Conservation (phyloP, 441 rosid species). For the Aquilaria agallochum region DNA sequence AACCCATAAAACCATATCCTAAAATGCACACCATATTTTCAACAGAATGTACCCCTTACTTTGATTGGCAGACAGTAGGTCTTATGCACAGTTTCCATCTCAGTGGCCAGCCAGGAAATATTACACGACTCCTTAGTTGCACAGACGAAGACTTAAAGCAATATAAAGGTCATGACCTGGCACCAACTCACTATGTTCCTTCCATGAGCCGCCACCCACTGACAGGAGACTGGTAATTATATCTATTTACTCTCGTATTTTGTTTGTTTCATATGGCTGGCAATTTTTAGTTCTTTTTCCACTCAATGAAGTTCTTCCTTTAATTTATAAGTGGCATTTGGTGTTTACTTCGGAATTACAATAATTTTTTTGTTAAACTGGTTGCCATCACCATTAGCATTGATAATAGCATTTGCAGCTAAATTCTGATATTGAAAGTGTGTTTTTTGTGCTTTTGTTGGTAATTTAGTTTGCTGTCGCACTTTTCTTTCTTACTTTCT, state of each 20-base stretch:
- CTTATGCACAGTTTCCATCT: conserved; percentile 85
- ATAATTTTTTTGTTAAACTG: background rate
- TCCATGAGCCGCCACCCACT: conserved; percentile 98
- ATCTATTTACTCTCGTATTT: background rate
- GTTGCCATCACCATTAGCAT: background rate
- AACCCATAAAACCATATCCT: conserved; percentile 47
- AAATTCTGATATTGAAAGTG: too few relatives aligned
- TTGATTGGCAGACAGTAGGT: conserved; percentile 99
- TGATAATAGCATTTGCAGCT: too few relatives aligned
- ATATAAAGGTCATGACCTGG: conserved; percentile 86
- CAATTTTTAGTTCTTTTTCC: background rate
- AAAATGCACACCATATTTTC: conserved; percentile 96
- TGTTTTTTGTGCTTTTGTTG: too few relatives aligned
- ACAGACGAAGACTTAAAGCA: conserved; percentile 77
- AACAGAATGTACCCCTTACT: conserved; percentile 88
- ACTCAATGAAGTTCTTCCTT: too few relatives aligned
- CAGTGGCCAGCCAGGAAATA: conserved; percentile 95
- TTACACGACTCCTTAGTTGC: conserved; percentile 97
- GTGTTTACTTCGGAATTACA: background rate
- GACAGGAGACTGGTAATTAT: conserved; percentile 91
- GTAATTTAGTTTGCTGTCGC: too few relatives aligned
- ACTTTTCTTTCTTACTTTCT: too few relatives aligned
- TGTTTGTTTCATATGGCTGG: conserved; percentile 5
- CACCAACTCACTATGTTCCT: conserved; percentile 97
- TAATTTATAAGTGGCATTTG: background rate